Evolutionary conservation across 2,329 filamentous ascomycete genomes (phyloP).

Genomic region (Cylindrodendrum hubeiense): DNA sequence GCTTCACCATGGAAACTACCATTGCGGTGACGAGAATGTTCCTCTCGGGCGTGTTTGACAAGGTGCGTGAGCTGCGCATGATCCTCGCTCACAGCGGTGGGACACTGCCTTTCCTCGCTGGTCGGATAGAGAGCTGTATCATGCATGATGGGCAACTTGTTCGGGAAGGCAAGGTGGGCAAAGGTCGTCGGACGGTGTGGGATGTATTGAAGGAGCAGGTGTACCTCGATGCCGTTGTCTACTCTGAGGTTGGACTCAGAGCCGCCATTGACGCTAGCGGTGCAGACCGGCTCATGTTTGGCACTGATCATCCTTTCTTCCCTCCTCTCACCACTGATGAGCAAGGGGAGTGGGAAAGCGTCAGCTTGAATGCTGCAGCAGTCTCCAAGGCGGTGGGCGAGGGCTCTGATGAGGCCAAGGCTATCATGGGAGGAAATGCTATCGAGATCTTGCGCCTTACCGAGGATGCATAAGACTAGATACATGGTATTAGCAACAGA

Average conservation of each 20-base stretch:
- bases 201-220: conserved; percentile 77
- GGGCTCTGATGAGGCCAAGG: conserved; percentile 59
- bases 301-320: conserved; percentile 88
- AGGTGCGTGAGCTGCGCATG: conserved; percentile 76
- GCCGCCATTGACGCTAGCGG: conserved; percentile 78
- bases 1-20: conserved; percentile 93
- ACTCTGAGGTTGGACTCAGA: conserved; percentile 79
- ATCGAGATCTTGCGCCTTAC: conserved; percentile 60
- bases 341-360: conserved; percentile 77
- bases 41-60: conserved; percentile 86
- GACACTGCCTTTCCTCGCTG: conserved; percentile 88
- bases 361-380: conserved; percentile 64
- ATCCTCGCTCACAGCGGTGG: conserved; percentile 90
- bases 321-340: conserved; percentile 76
- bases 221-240: conserved; percentile 89
- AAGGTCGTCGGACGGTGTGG: conserved; percentile 64
- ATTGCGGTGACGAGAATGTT: conserved; percentile 91
- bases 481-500: conserved; percentile 34
- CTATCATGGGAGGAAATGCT: conserved; percentile 72
- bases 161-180: conserved; percentile 67
- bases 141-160: conserved; percentile 83
- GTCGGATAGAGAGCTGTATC: conserved; percentile 89
- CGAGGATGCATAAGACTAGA: conserved; percentile 38
- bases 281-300: conserved; percentile 80
- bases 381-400: conserved; percentile 65